Conservation (phyloP, 305 asterid genomes). For the Fraxinus platypoda region DNA sequence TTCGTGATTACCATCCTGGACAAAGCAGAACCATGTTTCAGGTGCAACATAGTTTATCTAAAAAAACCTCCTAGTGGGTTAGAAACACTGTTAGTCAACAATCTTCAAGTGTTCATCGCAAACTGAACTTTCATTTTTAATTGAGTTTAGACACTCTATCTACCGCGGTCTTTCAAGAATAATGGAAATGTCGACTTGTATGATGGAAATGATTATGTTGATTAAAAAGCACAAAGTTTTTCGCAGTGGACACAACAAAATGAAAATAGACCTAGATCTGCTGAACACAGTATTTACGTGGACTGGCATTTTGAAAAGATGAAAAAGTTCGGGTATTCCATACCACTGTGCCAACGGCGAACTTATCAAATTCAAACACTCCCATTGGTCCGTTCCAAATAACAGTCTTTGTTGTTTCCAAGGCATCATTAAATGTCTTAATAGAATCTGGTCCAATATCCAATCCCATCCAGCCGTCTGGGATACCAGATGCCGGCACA, state of each 20-base stretch:
- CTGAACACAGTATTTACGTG: background rate
- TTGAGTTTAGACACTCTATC: background rate
- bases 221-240: background rate
- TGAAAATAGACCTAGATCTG: background rate
- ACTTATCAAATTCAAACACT: constrained; percentile 84
- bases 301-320: background rate
- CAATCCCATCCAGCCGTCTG: constrained; percentile 92
- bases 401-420: constrained; percentile 70
- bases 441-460: constrained; percentile 83
- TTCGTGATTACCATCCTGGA: background rate
- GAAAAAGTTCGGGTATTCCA: background rate
- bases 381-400: constrained; percentile 98
- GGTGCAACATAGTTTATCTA: background rate
- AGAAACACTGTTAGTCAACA: background rate
- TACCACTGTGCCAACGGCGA: constrained; percentile 85
- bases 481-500: constrained; percentile 72
- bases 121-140: background rate
- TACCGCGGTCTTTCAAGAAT: background rate
- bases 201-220: background rate
- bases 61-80: background rate
- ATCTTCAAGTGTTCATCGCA: background rate
- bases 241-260: background rate
- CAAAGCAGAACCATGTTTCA: background rate
- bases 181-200: background rate
- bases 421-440: constrained; percentile 64